These are phyloP conservation scores for Alternaria consortialis DNA, from an alignment of 2,329 filamentous ascomycete species.

Conservation along the genomic window DNA sequence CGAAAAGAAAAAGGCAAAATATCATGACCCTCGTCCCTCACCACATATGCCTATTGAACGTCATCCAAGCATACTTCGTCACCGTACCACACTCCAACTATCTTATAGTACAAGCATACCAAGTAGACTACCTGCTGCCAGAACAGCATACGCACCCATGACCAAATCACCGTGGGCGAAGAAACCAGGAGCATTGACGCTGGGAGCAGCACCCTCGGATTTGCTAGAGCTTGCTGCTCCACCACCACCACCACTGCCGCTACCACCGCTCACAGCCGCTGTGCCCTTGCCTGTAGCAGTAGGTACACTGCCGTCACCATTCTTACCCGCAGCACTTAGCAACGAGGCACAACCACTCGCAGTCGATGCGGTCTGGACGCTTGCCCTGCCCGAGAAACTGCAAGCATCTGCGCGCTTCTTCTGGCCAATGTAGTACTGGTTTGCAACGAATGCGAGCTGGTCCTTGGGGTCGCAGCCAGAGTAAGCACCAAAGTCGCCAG, in stretches of 20 bases:
- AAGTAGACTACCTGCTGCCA: slow-evolving; percentile 34
- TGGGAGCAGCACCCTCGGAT: slow-evolving; percentile 29
- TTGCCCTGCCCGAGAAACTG: slow-evolving; percentile 73
- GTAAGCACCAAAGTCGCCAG: slow-evolving; percentile 77
- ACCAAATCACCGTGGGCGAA: slow-evolving; percentile 37
- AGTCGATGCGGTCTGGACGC: slow-evolving; percentile 60
- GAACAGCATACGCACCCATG: slow-evolving; percentile 30
- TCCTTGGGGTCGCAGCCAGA: slow-evolving; percentile 75
- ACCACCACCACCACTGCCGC: slow-evolving; percentile 4
- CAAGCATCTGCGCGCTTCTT: slow-evolving; percentile 65
- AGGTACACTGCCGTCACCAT: slow-evolving; percentile 63
- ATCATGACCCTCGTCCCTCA: background rate
- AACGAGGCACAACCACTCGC: slow-evolving; percentile 64
- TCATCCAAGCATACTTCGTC: background rate
- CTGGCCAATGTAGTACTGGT: slow-evolving; percentile 71
- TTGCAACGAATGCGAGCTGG: slow-evolving; percentile 77
- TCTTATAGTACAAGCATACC: slow-evolving; percentile 40
- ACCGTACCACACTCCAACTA: background rate
- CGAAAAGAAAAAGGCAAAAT: background rate
- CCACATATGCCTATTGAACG: background rate
- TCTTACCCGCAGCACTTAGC: slow-evolving; percentile 69
- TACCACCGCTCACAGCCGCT: slow-evolving; percentile 18
- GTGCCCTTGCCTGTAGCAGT: slow-evolving; percentile 43
- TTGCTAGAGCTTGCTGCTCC: slow-evolving; percentile 19
- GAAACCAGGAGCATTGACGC: slow-evolving; percentile 30